These are phyloP conservation scores for Peterozyma toletana DNA, from an alignment of 805 yeast species.

Conservation along the genomic window DNA sequence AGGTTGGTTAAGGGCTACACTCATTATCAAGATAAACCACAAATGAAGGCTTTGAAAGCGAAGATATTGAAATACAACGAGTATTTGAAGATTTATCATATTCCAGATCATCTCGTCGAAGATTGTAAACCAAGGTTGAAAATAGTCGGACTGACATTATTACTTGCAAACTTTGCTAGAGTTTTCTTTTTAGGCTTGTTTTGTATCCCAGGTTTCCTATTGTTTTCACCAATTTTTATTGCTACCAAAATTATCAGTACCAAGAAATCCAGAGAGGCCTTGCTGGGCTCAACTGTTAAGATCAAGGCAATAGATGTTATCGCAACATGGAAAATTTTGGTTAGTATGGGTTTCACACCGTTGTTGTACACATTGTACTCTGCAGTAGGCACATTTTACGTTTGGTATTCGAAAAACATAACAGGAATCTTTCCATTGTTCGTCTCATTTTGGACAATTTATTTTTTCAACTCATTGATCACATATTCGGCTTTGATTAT, in stretches of 20 bases:
- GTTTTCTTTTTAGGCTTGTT: constrained; percentile 49
- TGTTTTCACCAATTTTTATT: constrained; percentile 84
- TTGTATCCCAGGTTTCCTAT: constrained; percentile 81
- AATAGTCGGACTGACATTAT: constrained; percentile 14
- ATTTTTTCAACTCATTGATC: constrained; percentile 59
- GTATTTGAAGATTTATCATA: constrained; percentile 36
- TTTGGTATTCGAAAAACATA: constrained; percentile 10
- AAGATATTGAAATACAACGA: constrained; percentile 68
- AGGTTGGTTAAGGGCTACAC: constrained; percentile 78
- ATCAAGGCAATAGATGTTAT: constrained; percentile 89
- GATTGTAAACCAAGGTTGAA: constrained; percentile 19
- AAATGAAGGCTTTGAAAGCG: constrained; percentile 49
- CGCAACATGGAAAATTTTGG: constrained; percentile 95
- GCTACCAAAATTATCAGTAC: constrained; percentile 69
- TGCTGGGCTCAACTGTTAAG: constrained; percentile 83
- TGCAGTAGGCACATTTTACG: constrained; percentile 38
- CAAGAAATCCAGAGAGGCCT: constrained; percentile 67
- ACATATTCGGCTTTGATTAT: constrained; percentile 87
- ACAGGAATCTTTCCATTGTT: constrained; percentile 2
- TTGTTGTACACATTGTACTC: constrained; percentile 78
- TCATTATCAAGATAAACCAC: constrained; percentile 56
- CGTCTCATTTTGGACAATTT: constrained; percentile 35
- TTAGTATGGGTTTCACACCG: constrained; percentile 86
- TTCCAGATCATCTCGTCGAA: constrained; percentile 59
- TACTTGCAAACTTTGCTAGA: constrained; percentile 27